Conservation (phyloP, 73 alveolate species). For the Loxodes magnus region DNA sequence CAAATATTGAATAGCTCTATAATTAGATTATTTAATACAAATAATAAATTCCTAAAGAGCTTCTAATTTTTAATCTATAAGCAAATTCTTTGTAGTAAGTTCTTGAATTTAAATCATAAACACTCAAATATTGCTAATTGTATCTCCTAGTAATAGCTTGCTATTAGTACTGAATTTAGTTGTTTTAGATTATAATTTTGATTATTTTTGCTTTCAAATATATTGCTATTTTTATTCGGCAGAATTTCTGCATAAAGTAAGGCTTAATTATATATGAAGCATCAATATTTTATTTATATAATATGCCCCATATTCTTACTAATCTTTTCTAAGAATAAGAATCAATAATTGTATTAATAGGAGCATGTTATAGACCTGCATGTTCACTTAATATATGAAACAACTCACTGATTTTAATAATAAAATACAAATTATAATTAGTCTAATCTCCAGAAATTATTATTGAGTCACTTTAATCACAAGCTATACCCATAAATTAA, state of each 20-base stretch:
- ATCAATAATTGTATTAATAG: slow-evolving; percentile 37
- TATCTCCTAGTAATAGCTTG: slow-evolving; percentile 68
- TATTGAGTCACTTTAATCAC: slow-evolving; percentile 68
- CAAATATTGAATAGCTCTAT: slow-evolving; percentile 35
- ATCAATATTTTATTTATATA: slow-evolving; percentile 23
- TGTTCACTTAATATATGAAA: slow-evolving; percentile 71
- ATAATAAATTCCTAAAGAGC: slow-evolving; percentile 50
- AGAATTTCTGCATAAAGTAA: no score
- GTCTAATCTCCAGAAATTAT: slow-evolving; percentile 22
- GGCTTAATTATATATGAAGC: no score
- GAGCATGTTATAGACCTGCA: slow-evolving; percentile 60
- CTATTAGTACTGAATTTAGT: slow-evolving; percentile 62
- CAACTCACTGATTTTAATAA: slow-evolving; percentile 68
- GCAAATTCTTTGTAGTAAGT: slow-evolving; percentile 51
- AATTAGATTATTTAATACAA: slow-evolving; percentile 52
- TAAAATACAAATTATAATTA: slow-evolving; percentile 25
- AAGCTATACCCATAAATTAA: slow-evolving; percentile 63
- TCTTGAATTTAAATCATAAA: slow-evolving; percentile 69
- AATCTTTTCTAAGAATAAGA: slow-evolving; percentile 83
- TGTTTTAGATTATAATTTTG: slow-evolving; percentile 63
- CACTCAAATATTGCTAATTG: slow-evolving; percentile 66
- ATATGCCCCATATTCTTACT: slow-evolving; percentile 75
- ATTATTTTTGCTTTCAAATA: slow-evolving; percentile 56
- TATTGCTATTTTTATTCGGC: slow-evolving; percentile 52
- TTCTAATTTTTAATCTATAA: slow-evolving; percentile 74